Base-by-base conservation (phyloP, 345 rosid genomes). In the Acer saccharum region DNA sequence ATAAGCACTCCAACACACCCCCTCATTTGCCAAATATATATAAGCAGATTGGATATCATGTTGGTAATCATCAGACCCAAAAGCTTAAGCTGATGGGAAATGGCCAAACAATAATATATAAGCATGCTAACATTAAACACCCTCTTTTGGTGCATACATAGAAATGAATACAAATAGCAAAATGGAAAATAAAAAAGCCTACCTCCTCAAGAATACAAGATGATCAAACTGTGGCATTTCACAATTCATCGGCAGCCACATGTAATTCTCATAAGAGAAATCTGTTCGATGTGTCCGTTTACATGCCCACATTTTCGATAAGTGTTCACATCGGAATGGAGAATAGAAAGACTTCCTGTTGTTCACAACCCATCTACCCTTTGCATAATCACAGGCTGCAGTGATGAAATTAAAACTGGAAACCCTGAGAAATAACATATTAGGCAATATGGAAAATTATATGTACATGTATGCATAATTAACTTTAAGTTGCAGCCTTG, bases 211-310 rank as follows among this genome's bases (percentile, higher is more conserved):
- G 86, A 93, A 89, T 9, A 81, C 79, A 78, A 83, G 82, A 43
- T 81, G 75, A 20, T 88, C 91, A 79, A 90, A 94, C 67, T 88
- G 84, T 35, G 85, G 84, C 84, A 87, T 84, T 73, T 86, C 80
- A 76, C 95, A 94, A 85, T 88, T 82, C 57, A 86, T 69, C 9
- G 95, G 95, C 78, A 89, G 92, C 94, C 98, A 94, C 23, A 90
- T 84, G 69, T 85, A 89, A 72, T 83, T 76, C 76, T 94, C 98
- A 0, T 81, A 94, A 2, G 95, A 86, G 78, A 92, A 94, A 69
- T 90, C 97, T n/a, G 89, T 86, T 18, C 93, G 83, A 21, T 83
- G 84, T 20, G 83, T 88, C 18, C 85, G 76, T 78, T 92, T 81
- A 84, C 94, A 92, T 0, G 97, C 80, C 97, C 94, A 89, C 90